phyloP scores from a whole-genome alignment of 108 stramenopile species.

The Cyclotella distinguenda region DNA sequence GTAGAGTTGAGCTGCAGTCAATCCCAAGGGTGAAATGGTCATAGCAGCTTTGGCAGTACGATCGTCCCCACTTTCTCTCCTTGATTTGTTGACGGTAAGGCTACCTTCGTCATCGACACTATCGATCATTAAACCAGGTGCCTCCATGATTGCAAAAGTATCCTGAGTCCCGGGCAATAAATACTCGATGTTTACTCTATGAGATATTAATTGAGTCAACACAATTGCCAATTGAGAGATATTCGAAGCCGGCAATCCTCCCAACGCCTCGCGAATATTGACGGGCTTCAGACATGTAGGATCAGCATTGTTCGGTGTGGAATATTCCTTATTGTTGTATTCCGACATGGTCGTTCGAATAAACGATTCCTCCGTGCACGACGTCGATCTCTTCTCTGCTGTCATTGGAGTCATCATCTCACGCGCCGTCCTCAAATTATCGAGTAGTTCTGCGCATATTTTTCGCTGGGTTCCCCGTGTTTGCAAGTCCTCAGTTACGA shows the following conservation, averaged over 20 bases:
- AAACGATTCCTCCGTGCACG: slow-evolving; percentile 8
- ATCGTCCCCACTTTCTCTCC: not conserved
- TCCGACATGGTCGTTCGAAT: slow-evolving; percentile 37
- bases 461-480: slow-evolving; percentile 6
- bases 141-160: slow-evolving; percentile 57
- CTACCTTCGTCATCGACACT: not conserved
- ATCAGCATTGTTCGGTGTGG: not conserved
- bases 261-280: slow-evolving; percentile 35
- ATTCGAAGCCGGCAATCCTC: slow-evolving; percentile 22
- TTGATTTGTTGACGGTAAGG: not conserved
- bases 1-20: slow-evolving; percentile 60
- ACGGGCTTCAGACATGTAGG: not conserved
- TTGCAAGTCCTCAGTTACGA: slow-evolving; percentile 7
- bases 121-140: slow-evolving; percentile 11
- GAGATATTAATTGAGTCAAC: slow-evolving; percentile 41
- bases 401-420: not conserved
- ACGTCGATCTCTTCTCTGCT: not conserved
- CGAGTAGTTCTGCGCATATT: slow-evolving; percentile 26
- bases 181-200: slow-evolving; percentile 47
- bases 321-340: slow-evolving; percentile 12
- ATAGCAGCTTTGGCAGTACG: slow-evolving; percentile 19
- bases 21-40: slow-evolving; percentile 49
- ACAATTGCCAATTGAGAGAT: slow-evolving; percentile 29
- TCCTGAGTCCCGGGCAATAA: slow-evolving; percentile 68
- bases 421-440: not conserved